Conservation (phyloP, 768 basidiomycete genomes). For the Psilocybe subaeruginosa region DNA sequence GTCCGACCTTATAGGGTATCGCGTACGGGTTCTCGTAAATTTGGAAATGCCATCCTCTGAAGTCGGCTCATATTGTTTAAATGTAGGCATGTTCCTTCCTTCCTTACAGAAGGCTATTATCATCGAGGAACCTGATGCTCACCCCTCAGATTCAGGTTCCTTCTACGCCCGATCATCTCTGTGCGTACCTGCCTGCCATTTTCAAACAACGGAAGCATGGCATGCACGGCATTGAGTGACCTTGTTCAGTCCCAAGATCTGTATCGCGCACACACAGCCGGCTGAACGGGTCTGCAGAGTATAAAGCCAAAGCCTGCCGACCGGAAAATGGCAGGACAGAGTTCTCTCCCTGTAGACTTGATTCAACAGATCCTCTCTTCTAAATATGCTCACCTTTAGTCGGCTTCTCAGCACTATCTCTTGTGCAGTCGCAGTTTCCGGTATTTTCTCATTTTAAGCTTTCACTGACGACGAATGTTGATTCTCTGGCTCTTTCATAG, state of each 20-base stretch:
- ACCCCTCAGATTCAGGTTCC: constrained; percentile 15
- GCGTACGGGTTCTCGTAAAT: constrained; percentile 18
- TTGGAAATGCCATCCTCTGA: background rate
- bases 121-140: constrained; percentile 22
- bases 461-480: background rate
- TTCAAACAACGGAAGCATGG: constrained; percentile 22
- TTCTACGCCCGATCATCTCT: constrained; percentile 27
- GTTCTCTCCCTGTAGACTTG: constrained; percentile 16
- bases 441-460: constrained; percentile 9
- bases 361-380: constrained; percentile 4
- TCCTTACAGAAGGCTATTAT: constrained; percentile 19
- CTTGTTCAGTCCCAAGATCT: constrained; percentile 23
- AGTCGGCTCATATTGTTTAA: constrained; percentile 8
- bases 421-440: constrained; percentile 23
- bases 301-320: constrained; percentile 22
- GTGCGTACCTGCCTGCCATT: constrained; percentile 30
- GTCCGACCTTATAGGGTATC: constrained; percentile 18
- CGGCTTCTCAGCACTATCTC: constrained; percentile 18
- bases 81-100: constrained; percentile 14
- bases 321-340: constrained; percentile 16
- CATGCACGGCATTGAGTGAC: constrained; percentile 21
- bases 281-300: constrained; percentile 8
- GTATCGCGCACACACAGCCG: constrained; percentile 14
- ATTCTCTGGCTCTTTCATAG: constrained; percentile 7
- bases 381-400: constrained; percentile 18